These are phyloP conservation scores for Kodamaea restingae DNA, from an alignment of 805 yeast species.

Conservation along the genomic window DNA sequence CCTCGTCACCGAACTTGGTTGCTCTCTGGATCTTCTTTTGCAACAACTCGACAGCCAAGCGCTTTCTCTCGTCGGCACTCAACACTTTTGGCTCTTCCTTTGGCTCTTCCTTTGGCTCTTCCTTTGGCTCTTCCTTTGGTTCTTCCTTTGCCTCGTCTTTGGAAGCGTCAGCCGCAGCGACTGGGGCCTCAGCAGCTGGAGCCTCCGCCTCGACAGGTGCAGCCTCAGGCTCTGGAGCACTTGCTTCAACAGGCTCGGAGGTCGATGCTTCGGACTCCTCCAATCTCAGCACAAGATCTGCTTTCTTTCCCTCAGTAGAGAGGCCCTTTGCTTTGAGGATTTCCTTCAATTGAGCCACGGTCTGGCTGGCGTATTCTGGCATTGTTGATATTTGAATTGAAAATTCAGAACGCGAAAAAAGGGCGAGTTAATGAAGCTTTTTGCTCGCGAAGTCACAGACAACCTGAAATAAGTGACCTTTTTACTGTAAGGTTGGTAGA, in stretches of 20 bases:
- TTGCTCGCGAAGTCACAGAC: neutral
- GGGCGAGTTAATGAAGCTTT: neutral
- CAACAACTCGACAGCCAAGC: conserved; percentile 62
- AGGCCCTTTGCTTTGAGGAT: conserved; percentile 63
- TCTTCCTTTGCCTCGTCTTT: conserved; percentile 6
- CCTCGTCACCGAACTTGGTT: conserved; percentile 71
- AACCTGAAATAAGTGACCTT: too few species aligned
- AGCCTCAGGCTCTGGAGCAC: conserved; percentile 1
- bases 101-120: conserved; percentile 16
- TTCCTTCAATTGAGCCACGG: conserved; percentile 84
- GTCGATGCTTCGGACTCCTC: conserved; percentile 48
- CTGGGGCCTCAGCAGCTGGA: conserved; percentile 10
- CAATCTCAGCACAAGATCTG: conserved; percentile 65
- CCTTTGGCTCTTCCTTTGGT: conserved; percentile 14
- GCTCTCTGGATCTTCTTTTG: conserved; percentile 67
- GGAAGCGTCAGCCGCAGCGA: too few species aligned
- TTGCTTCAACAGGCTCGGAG: too few species aligned
- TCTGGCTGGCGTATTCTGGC: conserved; percentile 57
- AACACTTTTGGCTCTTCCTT: conserved; percentile 38
- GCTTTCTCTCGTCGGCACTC: conserved; percentile 68
- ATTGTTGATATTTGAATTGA: conserved; percentile 30
- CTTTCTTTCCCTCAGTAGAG: conserved; percentile 72
- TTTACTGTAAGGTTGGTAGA: too few species aligned
- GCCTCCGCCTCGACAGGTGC: conserved; percentile 13
- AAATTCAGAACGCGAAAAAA: neutral